Percentiles rank a stretch among this genome's conserved stretches.
Evolutionary conservation across 2,329 filamentous ascomycete genomes (phyloP).

Genomic region (Zasmidium cellare): DNA sequence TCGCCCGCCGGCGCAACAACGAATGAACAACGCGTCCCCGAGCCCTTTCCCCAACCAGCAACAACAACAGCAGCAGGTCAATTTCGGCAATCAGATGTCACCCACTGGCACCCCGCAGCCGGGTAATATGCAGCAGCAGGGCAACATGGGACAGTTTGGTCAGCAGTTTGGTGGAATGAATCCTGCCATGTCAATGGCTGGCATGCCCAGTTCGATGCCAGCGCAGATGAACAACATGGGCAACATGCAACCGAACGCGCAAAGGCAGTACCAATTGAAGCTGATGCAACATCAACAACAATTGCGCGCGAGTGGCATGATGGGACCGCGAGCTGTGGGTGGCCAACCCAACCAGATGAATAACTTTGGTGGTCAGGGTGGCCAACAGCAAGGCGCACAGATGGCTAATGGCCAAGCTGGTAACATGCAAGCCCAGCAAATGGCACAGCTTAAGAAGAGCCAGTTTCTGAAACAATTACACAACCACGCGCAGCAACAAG

Average conservation of each 20-base stretch:
- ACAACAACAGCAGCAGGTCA: slow-evolving; percentile 20
- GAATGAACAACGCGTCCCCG: slow-evolving; percentile 88
- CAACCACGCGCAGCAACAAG: slow-evolving; percentile 73
- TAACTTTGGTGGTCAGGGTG: slow-evolving; percentile 17
- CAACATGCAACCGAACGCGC: slow-evolving; percentile 58
- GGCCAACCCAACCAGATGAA: slow-evolving; percentile 29
- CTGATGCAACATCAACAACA: slow-evolving; percentile 74
- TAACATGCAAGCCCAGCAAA: slow-evolving; percentile 21
- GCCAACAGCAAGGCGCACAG: slow-evolving; percentile 20
- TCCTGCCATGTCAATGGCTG: slow-evolving; percentile 33
- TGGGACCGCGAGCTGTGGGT: slow-evolving; percentile 26
- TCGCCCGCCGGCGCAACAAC: slow-evolving; percentile 54
- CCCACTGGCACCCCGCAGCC: slow-evolving; percentile 23
- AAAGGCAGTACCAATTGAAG: slow-evolving; percentile 83
- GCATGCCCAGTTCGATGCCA: slow-evolving; percentile 47
- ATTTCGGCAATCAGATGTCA: slow-evolving; percentile 46
- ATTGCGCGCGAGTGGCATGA: slow-evolving; percentile 47
- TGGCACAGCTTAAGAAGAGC: slow-evolving; percentile 25
- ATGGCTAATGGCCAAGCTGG: slow-evolving; percentile 26
- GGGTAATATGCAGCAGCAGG: slow-evolving; percentile 26
- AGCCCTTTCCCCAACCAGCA: slow-evolving; percentile 66
- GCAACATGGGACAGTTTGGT: slow-evolving; percentile 39
- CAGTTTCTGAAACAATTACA: slow-evolving; percentile 67
- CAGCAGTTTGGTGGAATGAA: slow-evolving; percentile 37
- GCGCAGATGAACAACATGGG: slow-evolving; percentile 41